Evolutionary conservation across 805 yeast genomes (phyloP).

Genomic region (Candida corydali): DNA sequence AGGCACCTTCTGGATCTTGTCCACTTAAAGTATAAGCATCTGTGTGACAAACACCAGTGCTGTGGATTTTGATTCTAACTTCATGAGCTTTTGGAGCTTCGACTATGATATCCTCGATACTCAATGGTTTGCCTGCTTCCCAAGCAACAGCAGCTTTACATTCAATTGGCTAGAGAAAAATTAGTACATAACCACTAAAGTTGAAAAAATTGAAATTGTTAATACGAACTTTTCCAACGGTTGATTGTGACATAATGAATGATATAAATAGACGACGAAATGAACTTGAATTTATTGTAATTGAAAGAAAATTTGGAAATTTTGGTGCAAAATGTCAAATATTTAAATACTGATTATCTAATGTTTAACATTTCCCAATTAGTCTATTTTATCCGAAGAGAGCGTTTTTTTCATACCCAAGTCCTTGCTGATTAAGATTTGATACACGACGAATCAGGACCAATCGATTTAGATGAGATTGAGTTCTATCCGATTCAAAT

Average conservation of each 20-base stretch:
- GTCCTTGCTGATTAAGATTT: no score
- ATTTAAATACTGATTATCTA: no score
- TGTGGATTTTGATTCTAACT: slow-evolving; percentile 81
- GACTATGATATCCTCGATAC: slow-evolving; percentile 84
- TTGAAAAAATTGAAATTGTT: no score
- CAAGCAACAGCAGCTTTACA: slow-evolving; percentile 98
- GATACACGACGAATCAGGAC: no score
- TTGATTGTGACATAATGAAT: slow-evolving; percentile 11
- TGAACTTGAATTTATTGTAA: no score
- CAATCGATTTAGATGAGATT: background rate
- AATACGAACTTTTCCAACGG: slow-evolving; percentile 18
- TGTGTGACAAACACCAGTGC: slow-evolving; percentile 97
- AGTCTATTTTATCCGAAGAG: no score
- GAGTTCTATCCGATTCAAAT: slow-evolving; percentile 5
- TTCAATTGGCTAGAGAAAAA: slow-evolving; percentile 64
- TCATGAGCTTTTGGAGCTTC: slow-evolving; percentile 96
- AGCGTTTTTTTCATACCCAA: no score
- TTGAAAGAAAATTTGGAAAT: no score
- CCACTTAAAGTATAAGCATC: slow-evolving; percentile 97
- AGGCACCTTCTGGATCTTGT: slow-evolving; percentile 92
- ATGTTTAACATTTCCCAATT: no score
- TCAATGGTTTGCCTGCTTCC: slow-evolving; percentile 83
- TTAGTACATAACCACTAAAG: slow-evolving; percentile 5
- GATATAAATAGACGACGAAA: background rate
- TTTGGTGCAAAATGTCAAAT: no score